Evolutionary conservation across 2,329 filamentous ascomycete species (phyloP).

Genomic region (Annulohypoxylon truncatum): DNA sequence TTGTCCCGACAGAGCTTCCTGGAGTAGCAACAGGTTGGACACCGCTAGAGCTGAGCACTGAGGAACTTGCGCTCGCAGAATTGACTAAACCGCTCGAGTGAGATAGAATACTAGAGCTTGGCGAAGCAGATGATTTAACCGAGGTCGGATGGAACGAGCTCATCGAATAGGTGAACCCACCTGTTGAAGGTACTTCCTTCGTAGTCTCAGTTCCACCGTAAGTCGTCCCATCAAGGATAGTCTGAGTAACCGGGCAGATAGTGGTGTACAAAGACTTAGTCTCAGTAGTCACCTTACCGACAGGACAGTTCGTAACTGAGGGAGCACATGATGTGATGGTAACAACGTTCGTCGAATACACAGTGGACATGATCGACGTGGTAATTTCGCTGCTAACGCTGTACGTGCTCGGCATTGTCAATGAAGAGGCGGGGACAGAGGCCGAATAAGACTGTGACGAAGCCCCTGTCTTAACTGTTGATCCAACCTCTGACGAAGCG

Average conservation of each 20-base stretch:
- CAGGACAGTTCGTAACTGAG: conserved; percentile 47
- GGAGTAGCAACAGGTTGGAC: not conserved
- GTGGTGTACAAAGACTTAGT: conserved; percentile 49
- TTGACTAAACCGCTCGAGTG: conserved; percentile 1
- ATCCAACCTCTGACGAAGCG: conserved; percentile 19
- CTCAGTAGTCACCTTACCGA: conserved; percentile 48
- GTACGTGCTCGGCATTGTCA: conserved; percentile 47
- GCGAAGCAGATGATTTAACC: conserved; percentile 6
- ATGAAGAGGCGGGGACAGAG: conserved; percentile 24
- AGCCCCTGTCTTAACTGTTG: conserved; percentile 18
- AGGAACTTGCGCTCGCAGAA: conserved; percentile 6
- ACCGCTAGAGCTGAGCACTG: conserved; percentile 10
- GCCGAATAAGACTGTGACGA: conserved; percentile 33
- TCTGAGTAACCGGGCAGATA: conserved; percentile 48
- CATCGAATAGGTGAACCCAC: conserved; percentile 3
- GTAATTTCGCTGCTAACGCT: conserved; percentile 47
- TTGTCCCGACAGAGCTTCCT: not conserved
- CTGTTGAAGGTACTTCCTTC: conserved; percentile 11
- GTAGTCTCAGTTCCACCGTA: conserved; percentile 34
- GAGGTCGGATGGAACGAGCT: conserved; percentile 12
- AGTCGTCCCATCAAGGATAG: conserved; percentile 47
- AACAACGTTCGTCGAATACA: conserved; percentile 48
- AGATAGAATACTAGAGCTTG: conserved; percentile 4
- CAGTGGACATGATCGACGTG: conserved; percentile 46
- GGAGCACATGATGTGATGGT: conserved; percentile 46